Evolutionary conservation across 2,329 filamentous ascomycete species (phyloP), one percentile per base, ranked within the genome.

Genomic region (Cladophialophora immunda): DNA sequence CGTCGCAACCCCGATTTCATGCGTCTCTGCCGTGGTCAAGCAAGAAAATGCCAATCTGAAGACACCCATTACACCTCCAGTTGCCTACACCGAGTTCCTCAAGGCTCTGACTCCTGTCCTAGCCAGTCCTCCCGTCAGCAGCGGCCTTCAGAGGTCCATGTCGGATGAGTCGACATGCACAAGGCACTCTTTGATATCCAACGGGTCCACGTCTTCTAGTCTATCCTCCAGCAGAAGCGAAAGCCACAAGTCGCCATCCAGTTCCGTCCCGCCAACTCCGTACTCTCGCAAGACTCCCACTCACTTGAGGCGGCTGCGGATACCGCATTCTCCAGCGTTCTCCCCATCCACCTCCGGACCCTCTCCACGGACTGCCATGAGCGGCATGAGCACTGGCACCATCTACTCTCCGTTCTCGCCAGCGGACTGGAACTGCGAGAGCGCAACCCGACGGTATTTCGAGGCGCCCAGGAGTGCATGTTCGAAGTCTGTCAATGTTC

Each of bases 51-150:
- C 60, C 29, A 80, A 84, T 53, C 80, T 88, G 65, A 90, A 89
- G 81, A 97, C 94, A 4, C 94, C 94, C 57, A 97, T 98, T 78
- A 96, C 92, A 59, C 94, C 94, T 60, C 94, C 94, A 2, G 84
- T 87, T 25, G 94, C 94, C 65, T 98, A 98, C 77, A 90, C 92
- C 72, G 93, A 98, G 76, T 98, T 97, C 76, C 89, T 98, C 70
- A 94, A 93, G 81, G 89, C 90, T 67, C 88, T 96, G 80, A 90
- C 87, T 1, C 86, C 87, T 0, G 83, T 90, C 19, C 84, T 93
- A 66, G 87, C 89, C 76, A 93, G 90, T 70, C 91, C 92, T 8
- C 81, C 73, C 81, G 82, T 69, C 85, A 84, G 34, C 84, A 88
- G 68, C 84, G 83, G 77, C 85, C 66, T 74, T 17, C 67, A 68